These are phyloP conservation scores for Durusdinium trenchii DNA, from an alignment of 73 alveolate species.

Conservation along the genomic window DNA sequence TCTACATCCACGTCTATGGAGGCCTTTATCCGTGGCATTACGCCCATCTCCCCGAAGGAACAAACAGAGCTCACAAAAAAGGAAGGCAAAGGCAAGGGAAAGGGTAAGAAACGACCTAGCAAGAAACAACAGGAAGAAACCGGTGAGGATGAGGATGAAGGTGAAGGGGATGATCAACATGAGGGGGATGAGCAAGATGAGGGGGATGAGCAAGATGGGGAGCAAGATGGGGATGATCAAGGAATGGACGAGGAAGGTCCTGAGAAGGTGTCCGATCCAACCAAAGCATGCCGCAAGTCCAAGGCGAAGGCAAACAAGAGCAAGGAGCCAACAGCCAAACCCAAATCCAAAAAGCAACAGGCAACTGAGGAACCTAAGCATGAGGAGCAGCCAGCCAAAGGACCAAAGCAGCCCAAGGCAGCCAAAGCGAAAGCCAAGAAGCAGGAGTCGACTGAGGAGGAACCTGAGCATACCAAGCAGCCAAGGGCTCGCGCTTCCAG, in stretches of 20 bases:
- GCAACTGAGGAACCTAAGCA: not conserved
- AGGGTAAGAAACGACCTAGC: not conserved
- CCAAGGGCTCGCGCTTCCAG: not conserved
- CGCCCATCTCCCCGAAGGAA: no score
- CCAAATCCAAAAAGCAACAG: not conserved
- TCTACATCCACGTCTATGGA: no score
- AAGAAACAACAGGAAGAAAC: not conserved
- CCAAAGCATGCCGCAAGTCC: not conserved
- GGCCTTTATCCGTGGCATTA: no score
- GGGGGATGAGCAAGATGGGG: not conserved
- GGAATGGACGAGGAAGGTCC: not conserved
- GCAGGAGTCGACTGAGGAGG: not conserved
- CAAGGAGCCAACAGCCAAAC: not conserved
- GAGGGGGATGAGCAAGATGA: not conserved
- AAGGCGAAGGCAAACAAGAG: not conserved
- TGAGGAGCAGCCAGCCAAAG: not conserved
- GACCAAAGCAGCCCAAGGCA: not conserved
- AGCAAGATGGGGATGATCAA: no score
- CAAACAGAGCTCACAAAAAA: no score
- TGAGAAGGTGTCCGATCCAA: not conserved
- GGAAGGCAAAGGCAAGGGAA: no score
- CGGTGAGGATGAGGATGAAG: not conserved
- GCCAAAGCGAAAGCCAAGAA: not conserved
- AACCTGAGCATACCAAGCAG: not conserved
- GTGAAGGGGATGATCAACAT: not conserved